Evolutionary conservation across 768 basidiomycete genomes (phyloP).

Genomic region (Calocybe gangraenosa): DNA sequence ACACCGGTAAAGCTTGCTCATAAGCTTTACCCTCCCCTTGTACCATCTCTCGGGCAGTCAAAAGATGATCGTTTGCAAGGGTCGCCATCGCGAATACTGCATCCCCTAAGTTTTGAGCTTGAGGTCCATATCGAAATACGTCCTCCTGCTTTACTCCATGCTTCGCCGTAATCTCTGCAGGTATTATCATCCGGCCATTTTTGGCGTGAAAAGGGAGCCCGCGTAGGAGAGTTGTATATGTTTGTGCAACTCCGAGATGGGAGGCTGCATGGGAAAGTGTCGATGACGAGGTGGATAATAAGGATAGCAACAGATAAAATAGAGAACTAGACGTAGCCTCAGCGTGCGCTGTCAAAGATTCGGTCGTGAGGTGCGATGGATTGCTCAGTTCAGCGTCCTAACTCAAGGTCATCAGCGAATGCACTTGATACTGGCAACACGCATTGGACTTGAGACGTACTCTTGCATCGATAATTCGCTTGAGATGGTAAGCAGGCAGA

Average conservation of each 20-base stretch:
- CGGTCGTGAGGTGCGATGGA: slow-evolving; percentile 61
- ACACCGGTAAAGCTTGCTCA: slow-evolving; percentile 59
- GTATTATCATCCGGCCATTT: slow-evolving; percentile 68
- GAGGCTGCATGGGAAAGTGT: slow-evolving; percentile 73
- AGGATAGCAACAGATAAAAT: slow-evolving; percentile 70
- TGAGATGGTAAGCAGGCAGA: slow-evolving; percentile 72
- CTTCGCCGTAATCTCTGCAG: slow-evolving; percentile 76
- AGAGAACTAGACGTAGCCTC: slow-evolving; percentile 80
- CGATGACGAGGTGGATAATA: slow-evolving; percentile 52
- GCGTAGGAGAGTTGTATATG: slow-evolving; percentile 66
- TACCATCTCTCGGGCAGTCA: slow-evolving; percentile 70
- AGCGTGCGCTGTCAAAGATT: slow-evolving; percentile 66
- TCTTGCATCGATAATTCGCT: slow-evolving; percentile 80
- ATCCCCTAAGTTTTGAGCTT: slow-evolving; percentile 61
- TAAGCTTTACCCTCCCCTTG: slow-evolving; percentile 52
- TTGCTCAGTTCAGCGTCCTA: slow-evolving; percentile 67
- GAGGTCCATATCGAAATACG: slow-evolving; percentile 55
- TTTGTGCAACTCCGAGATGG: slow-evolving; percentile 75
- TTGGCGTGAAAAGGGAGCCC: slow-evolving; percentile 75
- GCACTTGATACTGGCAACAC: slow-evolving; percentile 6
- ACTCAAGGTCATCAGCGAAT: slow-evolving; percentile 14
- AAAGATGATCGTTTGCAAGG: slow-evolving; percentile 74
- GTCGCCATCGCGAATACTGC: slow-evolving; percentile 84
- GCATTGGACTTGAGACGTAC: slow-evolving; percentile 36
- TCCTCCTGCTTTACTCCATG: slow-evolving; percentile 79